Conservation (phyloP, 345 rosid genomes). For the Salix dunnii region DNA sequence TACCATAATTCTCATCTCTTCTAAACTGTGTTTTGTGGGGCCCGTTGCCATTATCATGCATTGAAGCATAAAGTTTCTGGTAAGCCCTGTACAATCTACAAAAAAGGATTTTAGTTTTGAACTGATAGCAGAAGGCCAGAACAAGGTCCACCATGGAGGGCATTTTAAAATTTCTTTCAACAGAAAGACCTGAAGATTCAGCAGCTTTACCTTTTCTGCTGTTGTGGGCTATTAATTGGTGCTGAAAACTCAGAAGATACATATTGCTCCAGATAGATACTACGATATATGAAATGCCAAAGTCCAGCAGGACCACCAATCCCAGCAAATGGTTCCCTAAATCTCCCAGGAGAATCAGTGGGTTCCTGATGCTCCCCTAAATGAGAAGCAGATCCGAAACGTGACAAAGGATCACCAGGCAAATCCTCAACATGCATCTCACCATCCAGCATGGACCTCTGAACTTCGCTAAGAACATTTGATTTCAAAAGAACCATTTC, state of each 20-base stretch:
- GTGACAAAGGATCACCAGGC: conserved; percentile 56
- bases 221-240: conserved; percentile 66
- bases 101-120: conserved; percentile 15
- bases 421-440: conserved; percentile 93
- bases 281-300: conserved; percentile 97
- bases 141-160: neutral
- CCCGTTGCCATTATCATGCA: conserved; percentile 81
- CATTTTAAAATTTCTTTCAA: neutral
- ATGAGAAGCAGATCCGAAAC: conserved; percentile 41
- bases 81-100: conserved; percentile 93
- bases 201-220: conserved; percentile 69
- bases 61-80: conserved; percentile 78
- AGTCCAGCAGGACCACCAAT: conserved; percentile 93
- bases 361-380: conserved; percentile 41
- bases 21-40: conserved; percentile 96
- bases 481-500: conserved; percentile 84
- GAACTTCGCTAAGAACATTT: conserved; percentile 76
- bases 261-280: conserved; percentile 91
- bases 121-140: conserved; percentile 3
- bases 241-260: conserved; percentile 85
- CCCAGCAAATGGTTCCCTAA: conserved; percentile 53
- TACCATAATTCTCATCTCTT: conserved; percentile 91
- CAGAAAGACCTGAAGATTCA: neutral
- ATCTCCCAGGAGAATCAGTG: conserved; percentile 47
- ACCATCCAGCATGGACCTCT: conserved; percentile 86